Percentiles rank a stretch among this genome's conserved stretches.
Conservation (phyloP, 345 rosid species). For the Toxicodendron radicans region DNA sequence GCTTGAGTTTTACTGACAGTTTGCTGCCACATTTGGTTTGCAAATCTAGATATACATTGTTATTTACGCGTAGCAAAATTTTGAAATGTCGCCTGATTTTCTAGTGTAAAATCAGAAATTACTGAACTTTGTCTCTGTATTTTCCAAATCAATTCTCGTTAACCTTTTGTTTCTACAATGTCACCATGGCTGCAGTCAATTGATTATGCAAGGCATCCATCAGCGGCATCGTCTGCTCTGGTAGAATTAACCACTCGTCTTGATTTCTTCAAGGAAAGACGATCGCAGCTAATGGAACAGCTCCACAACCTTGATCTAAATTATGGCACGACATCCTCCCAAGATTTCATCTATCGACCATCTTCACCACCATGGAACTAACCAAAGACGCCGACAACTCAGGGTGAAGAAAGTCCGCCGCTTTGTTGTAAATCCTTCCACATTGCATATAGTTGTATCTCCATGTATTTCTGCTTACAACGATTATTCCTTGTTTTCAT, state of each 20-base stretch:
- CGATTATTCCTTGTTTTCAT: not conserved
- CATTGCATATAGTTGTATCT: slow-evolving; percentile 46
- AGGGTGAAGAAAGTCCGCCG: slow-evolving; percentile 11
- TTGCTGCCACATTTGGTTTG: not conserved
- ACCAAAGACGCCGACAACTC: slow-evolving; percentile 13
- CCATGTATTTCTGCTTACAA: slow-evolving; percentile 4
- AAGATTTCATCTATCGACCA: slow-evolving; percentile 79
- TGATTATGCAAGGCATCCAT: slow-evolving; percentile 80
- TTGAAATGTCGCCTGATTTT: not conserved
- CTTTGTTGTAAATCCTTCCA: slow-evolving; percentile 51
- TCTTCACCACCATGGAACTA: slow-evolving; percentile 97
- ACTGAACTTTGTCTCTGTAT: not conserved
- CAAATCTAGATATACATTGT: too few relatives aligned
- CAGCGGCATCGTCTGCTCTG: slow-evolving; percentile 81
- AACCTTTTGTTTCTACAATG: not conserved
- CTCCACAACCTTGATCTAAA: slow-evolving; percentile 92
- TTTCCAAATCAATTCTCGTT: not conserved
- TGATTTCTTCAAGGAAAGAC: slow-evolving; percentile 97
- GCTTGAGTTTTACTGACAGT: slow-evolving; percentile 3
- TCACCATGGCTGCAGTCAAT: slow-evolving; percentile 43
- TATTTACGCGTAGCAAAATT: too few relatives aligned
- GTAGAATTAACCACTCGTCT: slow-evolving; percentile 95
- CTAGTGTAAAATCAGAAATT: not conserved
- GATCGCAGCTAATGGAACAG: slow-evolving; percentile 97
- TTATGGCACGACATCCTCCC: slow-evolving; percentile 73